Evolutionary conservation across 306 rosid species (phyloP), one percentile per base, ranked within the genome.

Genomic region (Psophocarpus tetragonolobus): DNA sequence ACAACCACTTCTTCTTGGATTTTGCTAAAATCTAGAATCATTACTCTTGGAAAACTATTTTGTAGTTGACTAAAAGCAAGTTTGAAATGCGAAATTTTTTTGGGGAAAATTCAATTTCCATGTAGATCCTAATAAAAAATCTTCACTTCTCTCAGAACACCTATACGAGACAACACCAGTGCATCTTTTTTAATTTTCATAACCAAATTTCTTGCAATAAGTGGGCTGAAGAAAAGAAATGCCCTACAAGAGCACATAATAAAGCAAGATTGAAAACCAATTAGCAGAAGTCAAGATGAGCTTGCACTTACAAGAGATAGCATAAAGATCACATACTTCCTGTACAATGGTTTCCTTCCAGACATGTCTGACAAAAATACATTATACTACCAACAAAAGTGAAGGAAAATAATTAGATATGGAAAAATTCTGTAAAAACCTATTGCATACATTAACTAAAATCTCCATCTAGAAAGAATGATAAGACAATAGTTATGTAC

Each of bases 361-460:
- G 97, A 83, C 98, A 94, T 94, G 84, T 94, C 98, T 26, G 97
- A 90, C 92, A 92, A 82, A 86, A 94, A 90, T 90, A 90, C 86
- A 84, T 79, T 44, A 94, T 87, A 77, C 98, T 94, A 97, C 86
- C 73, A 81, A 80, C 67, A 60, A 58, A 74, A 71, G 57, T 71
- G 47, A 84, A 58, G 54, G 58, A 74, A 74, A 73, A 75, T 61
- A 65, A 83, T 5, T 76, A 83, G 53, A 30, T 47, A 54, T 65
- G 69, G 60, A 71, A 36, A 30, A 62, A 29, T 44, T 72, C 47
- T 35, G 44, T 44, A 20, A 73, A 82, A 79, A 20, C 68, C 2
- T 10, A 69, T 33, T 44, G 24, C 57, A 41, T 51, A 24, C 24
- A 20, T 30, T 17, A 62, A 50, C 63, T 68, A 13, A 21, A 71